Conservation (phyloP, 1,284 basidiomycete genomes). For the Sporisorium graminicola region DNA sequence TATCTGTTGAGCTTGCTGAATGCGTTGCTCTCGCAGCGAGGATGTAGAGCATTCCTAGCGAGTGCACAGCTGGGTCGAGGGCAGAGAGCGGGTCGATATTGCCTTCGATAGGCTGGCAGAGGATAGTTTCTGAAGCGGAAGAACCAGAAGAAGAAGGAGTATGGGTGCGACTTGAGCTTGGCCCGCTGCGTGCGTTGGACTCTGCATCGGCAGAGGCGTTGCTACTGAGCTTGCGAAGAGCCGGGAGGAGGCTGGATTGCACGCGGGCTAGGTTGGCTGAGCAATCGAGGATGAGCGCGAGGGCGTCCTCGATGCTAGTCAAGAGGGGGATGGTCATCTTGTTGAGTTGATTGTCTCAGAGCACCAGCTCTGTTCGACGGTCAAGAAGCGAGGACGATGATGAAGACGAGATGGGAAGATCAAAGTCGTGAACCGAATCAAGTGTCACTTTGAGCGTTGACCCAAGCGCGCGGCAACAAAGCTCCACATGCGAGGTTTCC, state of each 20-base stretch:
- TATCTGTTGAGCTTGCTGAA: constrained; percentile 9
- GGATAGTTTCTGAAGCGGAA: constrained; percentile 16
- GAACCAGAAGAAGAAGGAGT: not conserved
- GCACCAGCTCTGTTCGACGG: not conserved
- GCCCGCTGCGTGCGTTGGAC: constrained; percentile 7
- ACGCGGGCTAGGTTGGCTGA: constrained; percentile 20
- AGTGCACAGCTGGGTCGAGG: constrained; percentile 45
- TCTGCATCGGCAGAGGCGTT: constrained; percentile 15
- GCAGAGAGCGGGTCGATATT: constrained; percentile 41
- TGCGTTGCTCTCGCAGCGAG: constrained; percentile 35
- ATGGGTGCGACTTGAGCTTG: constrained; percentile 18
- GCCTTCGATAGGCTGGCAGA: constrained; percentile 30
- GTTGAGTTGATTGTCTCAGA: not conserved
- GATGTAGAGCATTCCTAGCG: constrained; percentile 51
- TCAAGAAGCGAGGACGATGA: not conserved
- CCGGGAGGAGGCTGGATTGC: constrained; percentile 35
- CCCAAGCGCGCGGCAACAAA: constrained; percentile 22
- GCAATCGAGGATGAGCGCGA: constrained; percentile 50
- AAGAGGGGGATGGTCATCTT: constrained; percentile 36
- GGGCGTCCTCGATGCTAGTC: constrained; percentile 45
- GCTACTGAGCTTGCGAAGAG: constrained; percentile 38
- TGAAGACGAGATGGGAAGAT: not conserved
- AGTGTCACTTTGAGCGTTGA: constrained; percentile 29
- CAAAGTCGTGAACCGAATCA: not conserved
- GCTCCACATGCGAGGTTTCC: constrained; percentile 33